phyloP scores from a whole-genome alignment of 805 yeast genomes.

The Lachancea lanzarotensis region DNA sequence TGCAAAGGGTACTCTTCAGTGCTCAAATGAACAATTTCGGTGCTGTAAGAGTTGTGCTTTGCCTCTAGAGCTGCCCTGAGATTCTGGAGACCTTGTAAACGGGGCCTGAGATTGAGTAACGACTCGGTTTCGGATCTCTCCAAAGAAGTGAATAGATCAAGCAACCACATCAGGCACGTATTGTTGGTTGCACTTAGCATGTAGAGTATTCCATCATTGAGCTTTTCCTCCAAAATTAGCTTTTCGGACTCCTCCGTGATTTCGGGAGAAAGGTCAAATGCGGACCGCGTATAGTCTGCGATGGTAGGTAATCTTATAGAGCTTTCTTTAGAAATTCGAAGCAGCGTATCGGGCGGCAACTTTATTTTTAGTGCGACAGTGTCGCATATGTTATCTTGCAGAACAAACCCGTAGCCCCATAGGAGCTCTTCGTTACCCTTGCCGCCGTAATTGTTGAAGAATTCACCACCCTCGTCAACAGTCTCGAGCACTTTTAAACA shows the following conservation, averaged over 20 bases:
- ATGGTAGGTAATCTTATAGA: slow-evolving; percentile 36
- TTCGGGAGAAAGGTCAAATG: slow-evolving; percentile 25
- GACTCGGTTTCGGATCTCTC: slow-evolving; percentile 33
- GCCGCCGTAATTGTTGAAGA: slow-evolving; percentile 81
- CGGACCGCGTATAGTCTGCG: slow-evolving; percentile 38
- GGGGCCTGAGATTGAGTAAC: slow-evolving; percentile 42
- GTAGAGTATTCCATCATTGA: slow-evolving; percentile 31
- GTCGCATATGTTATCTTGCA: slow-evolving; percentile 54
- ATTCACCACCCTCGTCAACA: slow-evolving; percentile 36
- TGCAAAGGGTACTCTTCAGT: slow-evolving; percentile 6
- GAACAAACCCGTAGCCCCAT: slow-evolving; percentile 53
- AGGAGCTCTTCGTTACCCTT: slow-evolving; percentile 85
- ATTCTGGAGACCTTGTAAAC: slow-evolving; percentile 51
- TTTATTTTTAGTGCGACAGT: slow-evolving; percentile 57
- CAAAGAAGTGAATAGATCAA: slow-evolving; percentile 30
- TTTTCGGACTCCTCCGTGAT: background rate
- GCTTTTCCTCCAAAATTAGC: slow-evolving; percentile 7
- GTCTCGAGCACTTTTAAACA: slow-evolving; percentile 25
- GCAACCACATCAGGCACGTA: slow-evolving; percentile 17
- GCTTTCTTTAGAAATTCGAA: slow-evolving; percentile 29
- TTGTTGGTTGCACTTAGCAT: slow-evolving; percentile 26
- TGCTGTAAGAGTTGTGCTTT: slow-evolving; percentile 33
- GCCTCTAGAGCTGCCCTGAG: slow-evolving; percentile 48
- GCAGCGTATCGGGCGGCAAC: slow-evolving; percentile 28
- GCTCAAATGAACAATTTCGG: slow-evolving; percentile 11